These are phyloP conservation scores for Verbascum thapsus DNA, from an alignment of 257 asterid genomes.

Conservation along the genomic window DNA sequence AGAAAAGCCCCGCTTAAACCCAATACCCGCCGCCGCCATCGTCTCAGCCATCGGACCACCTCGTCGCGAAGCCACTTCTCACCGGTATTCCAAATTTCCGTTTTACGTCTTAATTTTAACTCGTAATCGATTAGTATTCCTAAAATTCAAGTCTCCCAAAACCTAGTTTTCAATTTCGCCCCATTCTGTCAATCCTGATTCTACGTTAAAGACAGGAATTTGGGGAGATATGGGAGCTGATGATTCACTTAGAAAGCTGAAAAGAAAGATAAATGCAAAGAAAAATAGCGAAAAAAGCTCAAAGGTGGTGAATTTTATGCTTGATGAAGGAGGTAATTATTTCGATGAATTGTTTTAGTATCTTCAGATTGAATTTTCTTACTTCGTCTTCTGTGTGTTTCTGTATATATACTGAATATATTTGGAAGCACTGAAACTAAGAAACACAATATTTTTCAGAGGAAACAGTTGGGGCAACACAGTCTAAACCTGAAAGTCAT, in stretches of 20 bases:
- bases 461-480: background rate
- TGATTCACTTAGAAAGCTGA: constrained; percentile 31
- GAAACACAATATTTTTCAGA: too few relatives aligned
- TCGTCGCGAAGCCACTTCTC: too few relatives aligned
- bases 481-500: constrained; percentile 25
- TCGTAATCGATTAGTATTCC: too few relatives aligned
- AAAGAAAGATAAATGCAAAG: constrained; percentile 29
- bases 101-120: too few relatives aligned
- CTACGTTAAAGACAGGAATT: background rate
- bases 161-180: background rate
- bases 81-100: too few relatives aligned
- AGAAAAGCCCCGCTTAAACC: too few relatives aligned
- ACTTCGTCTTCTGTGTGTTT: background rate
- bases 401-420: background rate
- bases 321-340: constrained; percentile 22
- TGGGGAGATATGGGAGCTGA: constrained; percentile 35
- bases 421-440: background rate
- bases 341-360: background rate
- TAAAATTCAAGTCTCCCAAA: background rate
- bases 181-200: background rate
- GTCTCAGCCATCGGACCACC: too few relatives aligned
- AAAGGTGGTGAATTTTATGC: constrained; percentile 6
- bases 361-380: background rate
- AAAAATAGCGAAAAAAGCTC: constrained; percentile 16
- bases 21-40: too few relatives aligned